Evolutionary conservation across 2,329 filamentous ascomycete species (phyloP).

Genomic region (Beauveria rudraprayagi): DNA sequence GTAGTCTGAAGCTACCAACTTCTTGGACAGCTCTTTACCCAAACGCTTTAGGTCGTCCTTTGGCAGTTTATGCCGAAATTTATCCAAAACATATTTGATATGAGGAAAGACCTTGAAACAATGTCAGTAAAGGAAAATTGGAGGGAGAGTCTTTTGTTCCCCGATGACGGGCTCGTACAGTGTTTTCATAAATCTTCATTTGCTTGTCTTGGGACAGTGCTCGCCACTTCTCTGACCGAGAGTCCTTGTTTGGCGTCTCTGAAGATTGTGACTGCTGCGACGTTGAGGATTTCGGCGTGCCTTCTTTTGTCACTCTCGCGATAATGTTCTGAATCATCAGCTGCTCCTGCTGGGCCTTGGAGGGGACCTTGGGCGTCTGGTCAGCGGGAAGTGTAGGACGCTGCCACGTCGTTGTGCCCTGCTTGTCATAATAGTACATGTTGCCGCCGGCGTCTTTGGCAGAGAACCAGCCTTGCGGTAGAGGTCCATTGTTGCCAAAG

Average conservation of each 20-base stretch:
- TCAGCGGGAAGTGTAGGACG: constrained; percentile 63
- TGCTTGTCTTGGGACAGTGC: constrained; percentile 70
- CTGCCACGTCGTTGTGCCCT: constrained; percentile 73
- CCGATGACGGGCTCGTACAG: constrained; percentile 47
- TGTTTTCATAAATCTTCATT: constrained; percentile 92
- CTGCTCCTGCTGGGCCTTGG: constrained; percentile 54
- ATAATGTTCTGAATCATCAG: constrained; percentile 77
- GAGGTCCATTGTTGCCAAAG: constrained; percentile 35
- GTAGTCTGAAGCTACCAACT: constrained; percentile 84
- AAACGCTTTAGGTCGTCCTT: constrained; percentile 64
- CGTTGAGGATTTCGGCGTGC: constrained; percentile 41
- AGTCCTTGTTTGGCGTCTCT: constrained; percentile 46
- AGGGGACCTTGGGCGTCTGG: constrained; percentile 54
- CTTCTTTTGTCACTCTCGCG: constrained; percentile 69
- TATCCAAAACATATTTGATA: constrained; percentile 78
- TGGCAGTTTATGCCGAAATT: constrained; percentile 78
- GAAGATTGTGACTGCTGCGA: constrained; percentile 39
- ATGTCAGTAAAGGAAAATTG: not conserved
- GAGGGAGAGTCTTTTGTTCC: not conserved
- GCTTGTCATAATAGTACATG: constrained; percentile 78
- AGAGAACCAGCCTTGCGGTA: constrained; percentile 82
- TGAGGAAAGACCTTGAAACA: constrained; percentile 64
- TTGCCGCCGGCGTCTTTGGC: constrained; percentile 63
- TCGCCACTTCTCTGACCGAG: constrained; percentile 64
- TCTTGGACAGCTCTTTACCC: constrained; percentile 67